Evolutionary conservation across 2,329 filamentous ascomycete species (phyloP), one percentile per base, ranked within the genome.

Genomic region (Beauveria medogensis): DNA sequence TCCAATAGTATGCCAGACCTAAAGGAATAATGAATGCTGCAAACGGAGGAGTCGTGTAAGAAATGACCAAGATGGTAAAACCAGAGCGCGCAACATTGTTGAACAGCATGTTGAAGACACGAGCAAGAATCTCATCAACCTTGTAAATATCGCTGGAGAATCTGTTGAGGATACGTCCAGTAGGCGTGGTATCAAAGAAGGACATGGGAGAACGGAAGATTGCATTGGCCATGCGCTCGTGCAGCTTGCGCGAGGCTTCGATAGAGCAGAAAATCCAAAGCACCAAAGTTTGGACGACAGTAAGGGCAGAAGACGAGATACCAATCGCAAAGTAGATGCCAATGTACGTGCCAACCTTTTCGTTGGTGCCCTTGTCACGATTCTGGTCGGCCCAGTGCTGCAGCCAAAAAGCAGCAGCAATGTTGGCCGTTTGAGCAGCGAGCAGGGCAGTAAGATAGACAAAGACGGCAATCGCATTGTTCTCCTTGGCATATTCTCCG

Each of bases 251-350:
- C 22, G 93, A 97, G 55, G 94, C 94, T 86, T 99, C 94, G 64
- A 99, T 99, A 5, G 94, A 97, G 77, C 95, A 99, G 78, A 99
- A 97, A 66, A 99, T 97, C 94, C 94, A 99, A 30, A 99, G 80
- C 65, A 99, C 92, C 67, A 99, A 78, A 6, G 93, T 97, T 75
- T 97, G 94, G 34, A 95, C 71, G 47, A 97, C 91, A 3, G 95
- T 93, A 65, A 99, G 80, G 48, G 84, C 81, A 46, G 94, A 89
- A 28, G 90, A 88, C 37, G 93, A 93, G 56, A 99, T 83, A 53
- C 94, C 95, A 74, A 99, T 90, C 18, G 89, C 91, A 75, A 99
- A 94, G 77, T 99, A 99, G 65, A 99, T 85, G 62, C 93, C 91
- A 70, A 99, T 90, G 71, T 92, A 99, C 74, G 91, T 96, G 67